Percentiles rank a stretch among this genome's conserved stretches.
Conservation (phyloP, 129 eudicot genomes). For the Helichrysum umbraculigerum region DNA sequence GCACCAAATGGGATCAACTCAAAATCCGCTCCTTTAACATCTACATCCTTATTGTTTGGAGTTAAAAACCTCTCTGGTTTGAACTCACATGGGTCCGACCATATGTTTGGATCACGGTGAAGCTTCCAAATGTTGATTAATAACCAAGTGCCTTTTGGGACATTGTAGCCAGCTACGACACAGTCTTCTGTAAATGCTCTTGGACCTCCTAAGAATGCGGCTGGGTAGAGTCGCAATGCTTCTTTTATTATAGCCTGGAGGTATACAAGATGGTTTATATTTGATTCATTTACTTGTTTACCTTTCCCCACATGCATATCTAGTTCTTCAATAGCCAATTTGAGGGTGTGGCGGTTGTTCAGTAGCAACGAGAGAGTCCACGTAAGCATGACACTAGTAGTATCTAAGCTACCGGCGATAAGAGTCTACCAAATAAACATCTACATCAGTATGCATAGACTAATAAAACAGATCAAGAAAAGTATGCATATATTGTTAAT, state of each 20-base stretch:
- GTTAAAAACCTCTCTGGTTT: constrained; percentile 5
- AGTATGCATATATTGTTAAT: not conserved
- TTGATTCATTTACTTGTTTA: not conserved
- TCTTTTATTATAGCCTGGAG: constrained; percentile 7
- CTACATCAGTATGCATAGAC: too few species aligned
- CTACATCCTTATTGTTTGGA: not conserved
- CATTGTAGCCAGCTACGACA: not conserved
- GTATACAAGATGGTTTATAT: not conserved
- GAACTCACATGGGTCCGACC: not conserved
- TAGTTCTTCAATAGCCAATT: not conserved
- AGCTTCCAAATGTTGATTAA: not conserved
- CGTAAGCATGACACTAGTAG: not conserved
- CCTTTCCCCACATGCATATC: not conserved
- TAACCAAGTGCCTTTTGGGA: constrained; percentile 12
- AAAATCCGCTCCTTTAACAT: not conserved
- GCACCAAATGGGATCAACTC: constrained; percentile 8
- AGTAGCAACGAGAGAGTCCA: not conserved
- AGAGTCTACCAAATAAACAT: not conserved
- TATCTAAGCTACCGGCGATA: not conserved
- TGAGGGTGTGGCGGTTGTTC: not conserved
- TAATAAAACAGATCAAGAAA: not conserved
- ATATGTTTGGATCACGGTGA: constrained; percentile 9
- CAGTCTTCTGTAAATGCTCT: not conserved
- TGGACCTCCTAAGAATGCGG: not conserved
- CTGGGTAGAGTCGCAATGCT: constrained; percentile 3